Conservation (phyloP, 2,329 filamentous ascomycete genomes). For the Hymenoscyphus albidus region DNA sequence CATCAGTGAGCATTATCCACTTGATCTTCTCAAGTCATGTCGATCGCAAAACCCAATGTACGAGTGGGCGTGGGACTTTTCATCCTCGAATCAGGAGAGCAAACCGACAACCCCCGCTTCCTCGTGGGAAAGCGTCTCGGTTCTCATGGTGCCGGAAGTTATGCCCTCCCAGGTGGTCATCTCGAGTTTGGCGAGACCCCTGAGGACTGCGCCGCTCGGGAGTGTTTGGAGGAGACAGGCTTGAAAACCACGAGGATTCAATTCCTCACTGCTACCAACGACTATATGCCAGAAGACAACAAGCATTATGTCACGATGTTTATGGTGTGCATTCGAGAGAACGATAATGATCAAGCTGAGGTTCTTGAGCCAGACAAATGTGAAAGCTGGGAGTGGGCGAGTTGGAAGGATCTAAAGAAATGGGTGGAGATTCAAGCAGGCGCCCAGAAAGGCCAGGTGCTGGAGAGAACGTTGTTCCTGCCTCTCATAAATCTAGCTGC, state of each 20-base stretch:
- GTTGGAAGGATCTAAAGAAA: constrained; percentile 44
- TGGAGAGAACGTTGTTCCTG: constrained; percentile 40
- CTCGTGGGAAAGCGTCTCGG: constrained; percentile 20
- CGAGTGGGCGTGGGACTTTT: constrained; percentile 23
- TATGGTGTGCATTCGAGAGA: constrained; percentile 49
- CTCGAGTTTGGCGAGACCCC: constrained; percentile 66
- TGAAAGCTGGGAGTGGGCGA: constrained; percentile 50
- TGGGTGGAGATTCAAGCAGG: constrained; percentile 34
- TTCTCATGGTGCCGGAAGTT: constrained; percentile 43
- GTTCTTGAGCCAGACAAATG: constrained; percentile 51
- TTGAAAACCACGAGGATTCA: constrained; percentile 50
- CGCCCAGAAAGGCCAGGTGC: constrained; percentile 23
- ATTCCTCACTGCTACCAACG: constrained; percentile 62
- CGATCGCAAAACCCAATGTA: constrained; percentile 9
- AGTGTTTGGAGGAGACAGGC: constrained; percentile 68
- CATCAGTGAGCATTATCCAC: neutral
- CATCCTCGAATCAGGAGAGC: constrained; percentile 17
- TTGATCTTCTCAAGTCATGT: neutral
- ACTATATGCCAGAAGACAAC: constrained; percentile 53
- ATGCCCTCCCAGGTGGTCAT: constrained; percentile 71
- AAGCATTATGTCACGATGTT: constrained; percentile 77
- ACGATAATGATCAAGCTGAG: constrained; percentile 47
- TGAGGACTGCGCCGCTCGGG: constrained; percentile 60
- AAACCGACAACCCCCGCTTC: constrained; percentile 14
- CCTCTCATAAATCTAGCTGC: constrained; percentile 45